phyloP scores from a whole-genome alignment of 768 basidiomycete genomes.

The Lepiota brunneoincarnata region DNA sequence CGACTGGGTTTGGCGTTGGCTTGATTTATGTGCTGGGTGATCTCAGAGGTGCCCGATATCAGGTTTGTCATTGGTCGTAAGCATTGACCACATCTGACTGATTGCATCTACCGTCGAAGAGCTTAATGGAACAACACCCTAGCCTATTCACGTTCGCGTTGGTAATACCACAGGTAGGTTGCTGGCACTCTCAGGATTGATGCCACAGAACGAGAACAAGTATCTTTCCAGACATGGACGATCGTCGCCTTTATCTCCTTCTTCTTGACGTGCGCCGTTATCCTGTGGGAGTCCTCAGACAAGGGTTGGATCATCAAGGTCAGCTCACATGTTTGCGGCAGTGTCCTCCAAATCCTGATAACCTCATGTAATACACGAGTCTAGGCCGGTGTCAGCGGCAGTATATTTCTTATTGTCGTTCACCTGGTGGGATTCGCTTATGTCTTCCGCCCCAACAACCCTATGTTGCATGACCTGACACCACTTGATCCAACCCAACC shows the following conservation, averaged over 20 bases:
- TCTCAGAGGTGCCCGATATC: slow-evolving; percentile 7
- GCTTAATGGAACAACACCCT: slow-evolving; percentile 5
- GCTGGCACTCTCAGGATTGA: too few relatives aligned
- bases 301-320: slow-evolving; percentile 10
- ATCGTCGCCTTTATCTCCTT: slow-evolving; percentile 8
- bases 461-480: background rate
- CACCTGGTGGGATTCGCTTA: slow-evolving; percentile 10
- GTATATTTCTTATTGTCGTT: background rate
- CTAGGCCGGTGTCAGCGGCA: slow-evolving; percentile 1
- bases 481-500: background rate
- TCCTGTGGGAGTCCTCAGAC: slow-evolving; percentile 10
- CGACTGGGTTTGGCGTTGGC: slow-evolving; percentile 14
- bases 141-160: slow-evolving; percentile 6
- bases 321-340: background rate
- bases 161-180: slow-evolving; percentile 9
- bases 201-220: too few relatives aligned
- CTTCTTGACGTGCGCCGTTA: slow-evolving; percentile 1
- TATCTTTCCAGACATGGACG: slow-evolving; percentile 11
- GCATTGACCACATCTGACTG: background rate
- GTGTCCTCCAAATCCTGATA: too few relatives aligned
- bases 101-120: background rate
- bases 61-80: background rate
- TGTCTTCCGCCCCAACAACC: slow-evolving; percentile 6
- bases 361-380: background rate
- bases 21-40: slow-evolving; percentile 14